Percentiles rank a stretch among this genome's conserved stretches.
Conservation (phyloP, 495 filamentous ascomycete genomes). For the Alectoria sarmentosa region DNA sequence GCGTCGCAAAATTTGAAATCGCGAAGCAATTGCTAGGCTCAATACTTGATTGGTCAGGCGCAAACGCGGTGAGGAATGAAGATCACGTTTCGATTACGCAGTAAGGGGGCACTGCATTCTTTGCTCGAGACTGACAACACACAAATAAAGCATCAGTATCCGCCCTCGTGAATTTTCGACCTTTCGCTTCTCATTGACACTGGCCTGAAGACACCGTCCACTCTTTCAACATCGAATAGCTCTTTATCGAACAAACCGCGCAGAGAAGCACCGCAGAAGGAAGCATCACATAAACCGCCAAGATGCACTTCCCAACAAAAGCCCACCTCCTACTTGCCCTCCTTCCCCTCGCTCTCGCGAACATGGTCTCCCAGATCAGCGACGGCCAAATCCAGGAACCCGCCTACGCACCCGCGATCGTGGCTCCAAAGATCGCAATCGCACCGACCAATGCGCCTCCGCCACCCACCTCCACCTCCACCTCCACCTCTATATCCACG, state of each 20-base stretch:
- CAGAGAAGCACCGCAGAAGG: not conserved
- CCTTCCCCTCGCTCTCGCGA: not conserved
- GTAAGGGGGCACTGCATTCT: not conserved
- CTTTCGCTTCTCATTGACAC: not conserved
- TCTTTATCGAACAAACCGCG: not conserved
- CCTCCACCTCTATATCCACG: not conserved
- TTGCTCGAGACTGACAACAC: not conserved
- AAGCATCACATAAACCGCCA: not conserved
- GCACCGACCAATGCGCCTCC: not conserved
- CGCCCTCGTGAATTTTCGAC: not conserved
- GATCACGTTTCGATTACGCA: not conserved
- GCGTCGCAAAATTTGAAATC: too few species aligned
- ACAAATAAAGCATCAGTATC: too few species aligned
- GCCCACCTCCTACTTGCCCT: not conserved
- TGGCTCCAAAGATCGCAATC: not conserved
- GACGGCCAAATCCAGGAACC: constrained; percentile 5
- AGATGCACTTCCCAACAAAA: not conserved
- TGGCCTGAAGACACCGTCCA: not conserved
- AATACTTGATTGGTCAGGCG: not conserved
- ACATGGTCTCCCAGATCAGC: not conserved
- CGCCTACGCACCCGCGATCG: not conserved
- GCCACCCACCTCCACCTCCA: not conserved
- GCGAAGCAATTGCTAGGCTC: too few species aligned
- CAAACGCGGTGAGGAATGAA: not conserved
- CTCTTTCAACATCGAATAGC: not conserved